Conservation (phyloP, 2,329 filamentous ascomycete genomes). For the Teratosphaeria gauchensis region DNA sequence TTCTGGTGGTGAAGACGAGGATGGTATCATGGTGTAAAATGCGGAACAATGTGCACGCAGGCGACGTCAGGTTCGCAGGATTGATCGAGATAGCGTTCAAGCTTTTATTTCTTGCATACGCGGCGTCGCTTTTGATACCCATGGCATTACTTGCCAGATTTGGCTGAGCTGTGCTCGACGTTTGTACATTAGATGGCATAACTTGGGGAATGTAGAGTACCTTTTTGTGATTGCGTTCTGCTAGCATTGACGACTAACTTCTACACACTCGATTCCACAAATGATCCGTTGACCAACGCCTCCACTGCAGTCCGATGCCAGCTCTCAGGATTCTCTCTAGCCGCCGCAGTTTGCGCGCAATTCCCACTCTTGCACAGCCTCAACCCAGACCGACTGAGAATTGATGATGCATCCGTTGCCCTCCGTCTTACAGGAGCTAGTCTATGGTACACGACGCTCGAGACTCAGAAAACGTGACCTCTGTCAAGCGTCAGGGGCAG, state of each 20-base stretch:
- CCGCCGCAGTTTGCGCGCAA: not conserved
- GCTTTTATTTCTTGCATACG: not conserved
- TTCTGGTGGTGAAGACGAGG: not conserved
- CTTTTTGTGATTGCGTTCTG: not conserved
- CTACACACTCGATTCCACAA: too few species aligned
- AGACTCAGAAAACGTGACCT: not conserved
- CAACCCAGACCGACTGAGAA: not conserved
- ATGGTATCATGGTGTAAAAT: not conserved
- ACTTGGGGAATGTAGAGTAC: not conserved
- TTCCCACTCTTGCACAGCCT: not conserved
- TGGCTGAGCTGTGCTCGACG: too few species aligned
- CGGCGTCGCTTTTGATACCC: not conserved
- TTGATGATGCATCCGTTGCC: not conserved
- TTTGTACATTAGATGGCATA: not conserved
- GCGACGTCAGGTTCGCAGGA: not conserved
- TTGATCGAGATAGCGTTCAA: not conserved
- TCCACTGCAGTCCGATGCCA: not conserved
- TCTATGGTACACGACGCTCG: not conserved
- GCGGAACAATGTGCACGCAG: not conserved
- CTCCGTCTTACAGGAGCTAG: not conserved
- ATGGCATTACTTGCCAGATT: not conserved
- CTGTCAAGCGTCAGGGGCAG: not conserved
- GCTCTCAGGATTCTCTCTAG: not conserved
- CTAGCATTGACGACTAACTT: too few species aligned
- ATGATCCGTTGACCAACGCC: not conserved